Evolutionary conservation across 805 yeast genomes (phyloP).

Genomic region (Sporopachydermia lactativora): DNA sequence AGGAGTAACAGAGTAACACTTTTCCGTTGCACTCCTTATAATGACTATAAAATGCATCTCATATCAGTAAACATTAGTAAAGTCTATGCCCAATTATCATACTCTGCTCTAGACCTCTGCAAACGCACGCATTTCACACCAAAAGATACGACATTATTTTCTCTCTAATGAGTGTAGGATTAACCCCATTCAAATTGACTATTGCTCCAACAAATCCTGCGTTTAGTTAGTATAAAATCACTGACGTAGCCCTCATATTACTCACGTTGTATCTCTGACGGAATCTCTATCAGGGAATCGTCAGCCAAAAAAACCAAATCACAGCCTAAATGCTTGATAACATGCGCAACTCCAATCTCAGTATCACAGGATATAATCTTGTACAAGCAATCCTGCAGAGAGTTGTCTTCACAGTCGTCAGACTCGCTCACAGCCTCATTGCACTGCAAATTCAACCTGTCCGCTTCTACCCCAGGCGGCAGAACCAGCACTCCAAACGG

Average conservation of each 20-base stretch:
- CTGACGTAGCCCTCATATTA: not conserved
- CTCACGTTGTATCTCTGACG: not conserved
- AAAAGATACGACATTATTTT: not conserved
- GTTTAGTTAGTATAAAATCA: not conserved
- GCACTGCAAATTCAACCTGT: constrained; percentile 9
- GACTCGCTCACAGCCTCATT: constrained; percentile 8
- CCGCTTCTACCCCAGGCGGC: constrained; percentile 1
- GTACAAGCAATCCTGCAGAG: constrained; percentile 12
- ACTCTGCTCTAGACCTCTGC: no score
- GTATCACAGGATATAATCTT: constrained; percentile 33
- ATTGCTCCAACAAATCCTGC: not conserved
- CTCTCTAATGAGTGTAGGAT: not conserved
- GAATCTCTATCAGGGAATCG: constrained; percentile 12
- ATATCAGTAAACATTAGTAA: constrained; percentile 8
- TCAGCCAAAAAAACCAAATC: constrained; percentile 18
- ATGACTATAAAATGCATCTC: not conserved
- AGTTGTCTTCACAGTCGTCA: constrained; percentile 15
- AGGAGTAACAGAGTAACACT: no score
- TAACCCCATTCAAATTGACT: not conserved
- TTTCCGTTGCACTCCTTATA: no score
- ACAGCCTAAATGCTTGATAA: constrained; percentile 36
- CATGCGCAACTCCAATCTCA: constrained; percentile 35
- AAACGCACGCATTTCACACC: no score
- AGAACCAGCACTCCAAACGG: constrained; percentile 4
- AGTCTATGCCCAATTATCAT: constrained; percentile 10